These are phyloP conservation scores for Starmerella vaccinii DNA, from an alignment of 805 yeast genomes.

Conservation along the genomic window DNA sequence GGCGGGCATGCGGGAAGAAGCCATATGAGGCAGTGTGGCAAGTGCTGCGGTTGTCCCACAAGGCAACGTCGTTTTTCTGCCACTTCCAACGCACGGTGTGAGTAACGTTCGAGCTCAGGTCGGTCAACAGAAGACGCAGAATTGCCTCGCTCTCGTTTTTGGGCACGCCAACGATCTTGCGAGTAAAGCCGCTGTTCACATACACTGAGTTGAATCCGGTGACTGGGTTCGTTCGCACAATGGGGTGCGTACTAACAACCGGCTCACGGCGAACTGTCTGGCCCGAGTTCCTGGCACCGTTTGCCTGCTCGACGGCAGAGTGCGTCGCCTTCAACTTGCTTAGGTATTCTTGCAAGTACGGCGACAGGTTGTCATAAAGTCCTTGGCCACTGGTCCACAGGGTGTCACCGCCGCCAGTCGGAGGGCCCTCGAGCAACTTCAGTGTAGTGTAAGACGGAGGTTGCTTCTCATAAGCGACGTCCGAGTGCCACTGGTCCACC, in stretches of 20 bases:
- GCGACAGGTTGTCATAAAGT: slow-evolving; percentile 44
- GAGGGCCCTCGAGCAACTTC: slow-evolving; percentile 43
- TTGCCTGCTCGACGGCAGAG: slow-evolving; percentile 55
- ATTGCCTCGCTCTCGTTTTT: slow-evolving; percentile 54
- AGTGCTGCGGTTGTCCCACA: slow-evolving; percentile 72
- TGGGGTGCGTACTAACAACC: slow-evolving; percentile 55
- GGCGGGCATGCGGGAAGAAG: slow-evolving; percentile 62
- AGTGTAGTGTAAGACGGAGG: slow-evolving; percentile 55
- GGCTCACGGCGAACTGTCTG: slow-evolving; percentile 57
- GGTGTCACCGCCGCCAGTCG: slow-evolving; percentile 51
- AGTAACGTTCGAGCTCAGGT: slow-evolving; percentile 46
- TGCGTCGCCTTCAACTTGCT: slow-evolving; percentile 51
- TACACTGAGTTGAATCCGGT: slow-evolving; percentile 52
- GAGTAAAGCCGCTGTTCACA: slow-evolving; percentile 51
- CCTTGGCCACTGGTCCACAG: slow-evolving; percentile 44
- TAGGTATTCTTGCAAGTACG: slow-evolving; percentile 38
- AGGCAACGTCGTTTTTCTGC: slow-evolving; percentile 59
- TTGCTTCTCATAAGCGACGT: slow-evolving; percentile 62
- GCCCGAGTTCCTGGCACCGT: slow-evolving; percentile 39
- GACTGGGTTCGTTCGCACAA: slow-evolving; percentile 65
- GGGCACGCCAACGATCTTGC: slow-evolving; percentile 58
- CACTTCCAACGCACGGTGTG: slow-evolving; percentile 60
- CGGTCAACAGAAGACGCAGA: slow-evolving; percentile 44
- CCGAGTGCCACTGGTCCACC: slow-evolving; percentile 51
- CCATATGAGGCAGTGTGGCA: slow-evolving; percentile 62